phyloP scores from a whole-genome alignment of 208 protist species.

The Tritrichomonas foetus region DNA sequence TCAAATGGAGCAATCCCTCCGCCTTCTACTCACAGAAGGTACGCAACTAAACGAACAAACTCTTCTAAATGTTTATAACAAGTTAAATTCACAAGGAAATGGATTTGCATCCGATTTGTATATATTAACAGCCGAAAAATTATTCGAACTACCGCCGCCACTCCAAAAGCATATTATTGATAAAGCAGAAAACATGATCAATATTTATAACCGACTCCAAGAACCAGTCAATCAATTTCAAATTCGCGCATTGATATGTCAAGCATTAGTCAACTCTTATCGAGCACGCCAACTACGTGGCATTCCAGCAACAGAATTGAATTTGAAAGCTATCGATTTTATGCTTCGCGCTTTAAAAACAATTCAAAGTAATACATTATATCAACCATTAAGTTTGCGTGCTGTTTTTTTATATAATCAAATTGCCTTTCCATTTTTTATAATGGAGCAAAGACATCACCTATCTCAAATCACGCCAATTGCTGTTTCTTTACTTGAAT shows the following conservation, averaged over 20 bases:
- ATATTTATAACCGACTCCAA: conserved; percentile 7
- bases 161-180: neutral
- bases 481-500: neutral
- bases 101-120: neutral
- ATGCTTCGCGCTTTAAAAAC: neutral
- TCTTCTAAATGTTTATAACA: neutral
- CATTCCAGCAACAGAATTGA: neutral
- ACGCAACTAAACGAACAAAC: conserved; percentile 29
- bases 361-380: conserved; percentile 3
- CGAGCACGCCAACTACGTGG: neutral
- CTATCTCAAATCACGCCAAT: neutral
- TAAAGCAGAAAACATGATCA: conserved; percentile 10
- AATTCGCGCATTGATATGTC: neutral
- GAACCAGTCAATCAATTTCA: conserved; percentile 39
- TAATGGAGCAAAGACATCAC: neutral
- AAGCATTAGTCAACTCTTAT: neutral
- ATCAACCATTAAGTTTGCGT: neutral
- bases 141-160: conserved; percentile 3
- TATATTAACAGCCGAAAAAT: neutral
- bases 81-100: neutral
- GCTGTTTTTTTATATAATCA: neutral
- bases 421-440: conserved; percentile 22
- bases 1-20: conserved; percentile 25
- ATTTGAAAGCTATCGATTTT: conserved; percentile 23
- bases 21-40: neutral